Base-by-base conservation (phyloP, 2,329 filamentous ascomycete genomes). In the Cladobotryum mycophilum region DNA sequence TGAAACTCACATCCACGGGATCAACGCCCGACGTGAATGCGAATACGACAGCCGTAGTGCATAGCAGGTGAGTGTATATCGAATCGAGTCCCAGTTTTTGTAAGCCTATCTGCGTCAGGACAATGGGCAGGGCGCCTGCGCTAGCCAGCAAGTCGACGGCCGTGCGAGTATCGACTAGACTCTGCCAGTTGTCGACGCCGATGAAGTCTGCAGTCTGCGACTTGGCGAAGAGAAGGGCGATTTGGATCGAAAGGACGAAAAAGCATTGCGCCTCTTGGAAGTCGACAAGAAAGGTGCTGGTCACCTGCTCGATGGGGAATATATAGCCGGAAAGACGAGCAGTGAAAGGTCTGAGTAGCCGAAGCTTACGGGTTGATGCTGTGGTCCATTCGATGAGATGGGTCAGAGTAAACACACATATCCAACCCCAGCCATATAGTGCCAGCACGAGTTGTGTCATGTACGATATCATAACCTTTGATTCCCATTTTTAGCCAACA, bases 261-360 rank as follows among this genome's bases (percentile, higher is more conserved):
- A 52, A 52, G 37, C 50, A 52, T 20, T 52, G 50, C 9, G 50
- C 50, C 25, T 52, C 50, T 34, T 52, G 50, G 5, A 52, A 33
- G 25, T 52, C 50, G 4, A 37, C 47, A 4, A 42, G 11, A 14
- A 49, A 48, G 4, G 41, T 22, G 41, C 41, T 49, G 2, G 45
- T 45, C 3, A 35, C 20, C 34, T 40, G 36, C 36, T 38, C 43
- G 22, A 45, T 17, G 18, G 38, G 35, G 38, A 2, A 22, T 3
- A 46, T 40, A 13, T 22, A n/a, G 35, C 37, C 36, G 18, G 46
- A 52, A 17, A 35, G 37, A 5, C 38, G 47, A 17, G 38, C 33
- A 3, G 18, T 37, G 3, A 49, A 43, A 2, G 36, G 35, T 41
- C 47, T 17, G n/a, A 9, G n/a, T 20, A 45, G 1, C 20, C 20